Percentiles rank a stretch among this genome's conserved stretches.
Conservation (phyloP, 106 monocot genomes). For the Dendrobium catenatum region DNA sequence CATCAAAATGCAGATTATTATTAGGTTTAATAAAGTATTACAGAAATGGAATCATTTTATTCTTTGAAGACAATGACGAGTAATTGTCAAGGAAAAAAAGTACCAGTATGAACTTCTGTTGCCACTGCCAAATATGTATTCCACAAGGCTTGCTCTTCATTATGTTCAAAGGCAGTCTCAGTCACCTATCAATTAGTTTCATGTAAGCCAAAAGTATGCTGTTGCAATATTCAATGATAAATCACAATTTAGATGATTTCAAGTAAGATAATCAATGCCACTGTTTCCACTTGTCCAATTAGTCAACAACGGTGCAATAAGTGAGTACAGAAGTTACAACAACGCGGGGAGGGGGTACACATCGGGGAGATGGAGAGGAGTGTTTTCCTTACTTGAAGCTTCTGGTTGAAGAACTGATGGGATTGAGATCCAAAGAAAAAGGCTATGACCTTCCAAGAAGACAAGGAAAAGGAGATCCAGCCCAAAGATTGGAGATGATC, state of each 20-base stretch:
- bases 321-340: too few relatives aligned
- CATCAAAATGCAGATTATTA: not conserved
- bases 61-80: not conserved
- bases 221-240: not conserved
- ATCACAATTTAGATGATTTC: not conserved
- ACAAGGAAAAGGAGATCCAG: too few relatives aligned
- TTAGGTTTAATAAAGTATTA: not conserved
- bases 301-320: too few relatives aligned
- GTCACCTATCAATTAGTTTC: conserved; percentile 38
- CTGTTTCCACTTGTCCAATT: not conserved
- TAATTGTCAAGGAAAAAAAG: not conserved
- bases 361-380: too few relatives aligned
- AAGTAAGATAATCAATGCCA: not conserved
- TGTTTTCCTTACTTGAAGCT: too few relatives aligned
- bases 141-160: conserved; percentile 80
- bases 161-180: conserved; percentile 56
- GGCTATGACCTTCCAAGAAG: too few relatives aligned
- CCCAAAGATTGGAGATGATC: too few relatives aligned
- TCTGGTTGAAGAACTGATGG: too few relatives aligned
- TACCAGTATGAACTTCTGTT: conserved; percentile 67
- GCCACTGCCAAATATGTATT: conserved; percentile 47
- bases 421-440: too few relatives aligned
- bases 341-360: too few relatives aligned
- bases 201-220: not conserved
- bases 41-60: not conserved